These are phyloP conservation scores for Colletotrichum sojae DNA, from an alignment of 2,329 filamentous ascomycete genomes.

Conservation along the genomic window DNA sequence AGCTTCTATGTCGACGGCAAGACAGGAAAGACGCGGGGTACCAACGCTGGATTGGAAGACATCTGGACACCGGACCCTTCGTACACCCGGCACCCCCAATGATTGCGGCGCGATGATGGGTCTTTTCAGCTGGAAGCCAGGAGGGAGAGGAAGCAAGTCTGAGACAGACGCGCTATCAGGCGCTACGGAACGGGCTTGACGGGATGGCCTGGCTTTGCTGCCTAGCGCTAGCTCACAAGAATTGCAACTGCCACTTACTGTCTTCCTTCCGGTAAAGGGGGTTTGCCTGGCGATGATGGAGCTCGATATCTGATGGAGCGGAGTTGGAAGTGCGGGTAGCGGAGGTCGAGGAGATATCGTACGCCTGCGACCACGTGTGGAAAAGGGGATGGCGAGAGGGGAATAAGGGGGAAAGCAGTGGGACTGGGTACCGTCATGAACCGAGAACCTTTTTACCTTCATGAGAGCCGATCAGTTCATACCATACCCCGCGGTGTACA, in stretches of 20 bases:
- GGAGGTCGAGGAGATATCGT: too few species aligned
- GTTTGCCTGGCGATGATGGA: constrained; percentile 6
- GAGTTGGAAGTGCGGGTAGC: background rate
- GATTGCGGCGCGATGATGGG: constrained; percentile 13
- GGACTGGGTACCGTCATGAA: constrained; percentile 7
- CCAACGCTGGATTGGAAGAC: background rate
- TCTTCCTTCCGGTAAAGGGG: constrained; percentile 5
- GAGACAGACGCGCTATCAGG: constrained; percentile 20
- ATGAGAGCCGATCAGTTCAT: too few species aligned
- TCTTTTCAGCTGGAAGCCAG: too few species aligned
- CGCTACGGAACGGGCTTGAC: constrained; percentile 12
- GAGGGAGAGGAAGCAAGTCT: background rate
- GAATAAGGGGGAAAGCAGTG: constrained; percentile 12
- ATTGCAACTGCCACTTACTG: background rate
- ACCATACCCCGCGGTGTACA: too few species aligned
- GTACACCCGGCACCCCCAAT: background rate
- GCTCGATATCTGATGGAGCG: background rate
- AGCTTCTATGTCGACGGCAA: background rate
- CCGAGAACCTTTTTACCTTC: constrained; percentile 30
- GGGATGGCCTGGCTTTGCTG: constrained; percentile 21
- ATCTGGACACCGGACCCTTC: constrained; percentile 18
- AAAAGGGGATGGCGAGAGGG: background rate
- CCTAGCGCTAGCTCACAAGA: constrained; percentile 10
- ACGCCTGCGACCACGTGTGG: constrained; percentile 3
- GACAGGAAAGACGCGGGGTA: constrained; percentile 1